These are phyloP conservation scores for Trichoderma oligosporum DNA, from an alignment of 2,329 filamentous ascomycete species.

Conservation along the genomic window DNA sequence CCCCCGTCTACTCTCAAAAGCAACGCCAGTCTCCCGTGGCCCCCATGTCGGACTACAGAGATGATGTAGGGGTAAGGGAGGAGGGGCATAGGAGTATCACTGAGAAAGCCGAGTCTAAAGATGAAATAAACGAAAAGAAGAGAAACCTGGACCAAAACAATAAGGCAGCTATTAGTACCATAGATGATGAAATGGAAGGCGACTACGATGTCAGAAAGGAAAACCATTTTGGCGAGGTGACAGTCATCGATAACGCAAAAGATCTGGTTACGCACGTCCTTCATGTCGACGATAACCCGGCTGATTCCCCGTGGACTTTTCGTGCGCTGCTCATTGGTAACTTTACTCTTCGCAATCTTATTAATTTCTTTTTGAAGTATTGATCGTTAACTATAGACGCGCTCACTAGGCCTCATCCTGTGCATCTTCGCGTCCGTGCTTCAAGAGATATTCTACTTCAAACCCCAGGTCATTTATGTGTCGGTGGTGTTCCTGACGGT, in stretches of 20 bases:
- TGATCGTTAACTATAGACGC: too few species aligned
- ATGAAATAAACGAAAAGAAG: not conserved
- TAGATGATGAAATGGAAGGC: not conserved
- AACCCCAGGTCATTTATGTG: constrained; percentile 25
- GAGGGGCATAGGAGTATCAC: not conserved
- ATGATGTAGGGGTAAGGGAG: not conserved
- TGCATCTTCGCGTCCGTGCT: constrained; percentile 25
- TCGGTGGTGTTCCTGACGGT: constrained; percentile 27
- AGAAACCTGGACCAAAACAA: not conserved
- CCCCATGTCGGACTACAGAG: too few species aligned
- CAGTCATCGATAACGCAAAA: constrained; percentile 18
- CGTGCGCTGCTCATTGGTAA: constrained; percentile 25
- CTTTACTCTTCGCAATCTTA: not conserved
- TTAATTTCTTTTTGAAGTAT: too few species aligned
- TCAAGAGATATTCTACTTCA: constrained; percentile 28
- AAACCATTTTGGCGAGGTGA: not conserved
- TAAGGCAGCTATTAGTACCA: not conserved
- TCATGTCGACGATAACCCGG: constrained; percentile 26
- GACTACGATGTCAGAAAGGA: not conserved
- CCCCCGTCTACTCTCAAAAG: too few species aligned
- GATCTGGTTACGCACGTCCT: constrained; percentile 27
- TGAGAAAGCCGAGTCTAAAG: not conserved
- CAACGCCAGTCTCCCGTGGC: too few species aligned
- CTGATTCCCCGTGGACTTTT: constrained; percentile 26
- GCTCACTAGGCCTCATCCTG: constrained; percentile 24